Percentiles rank a stretch among this genome's conserved stretches.
Conservation (phyloP, 2,329 filamentous ascomycete genomes). For the Sporothrix variecibatus region DNA sequence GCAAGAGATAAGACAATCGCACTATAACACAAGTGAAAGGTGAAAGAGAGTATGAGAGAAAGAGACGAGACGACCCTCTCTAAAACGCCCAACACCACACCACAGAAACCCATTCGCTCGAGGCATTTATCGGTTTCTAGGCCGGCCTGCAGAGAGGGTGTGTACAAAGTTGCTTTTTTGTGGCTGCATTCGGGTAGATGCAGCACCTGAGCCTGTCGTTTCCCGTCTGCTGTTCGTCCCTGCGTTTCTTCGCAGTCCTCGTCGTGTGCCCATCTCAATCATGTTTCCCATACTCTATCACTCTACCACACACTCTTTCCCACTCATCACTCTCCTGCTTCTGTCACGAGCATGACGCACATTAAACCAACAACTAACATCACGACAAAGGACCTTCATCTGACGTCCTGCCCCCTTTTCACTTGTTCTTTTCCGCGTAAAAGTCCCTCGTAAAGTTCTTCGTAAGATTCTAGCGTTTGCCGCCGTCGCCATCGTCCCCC, state of each 20-base stretch:
- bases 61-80: neutral
- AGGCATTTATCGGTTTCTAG: neutral
- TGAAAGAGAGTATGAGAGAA: neutral
- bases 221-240: neutral
- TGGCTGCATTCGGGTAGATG: constrained; percentile 14
- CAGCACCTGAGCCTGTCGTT: constrained; percentile 12
- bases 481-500: neutral
- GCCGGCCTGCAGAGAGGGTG: neutral
- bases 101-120: neutral
- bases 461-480: neutral
- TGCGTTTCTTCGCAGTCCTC: neutral
- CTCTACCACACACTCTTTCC: neutral
- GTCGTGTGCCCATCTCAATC: neutral
- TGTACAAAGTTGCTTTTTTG: neutral
- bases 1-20: neutral
- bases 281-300: neutral
- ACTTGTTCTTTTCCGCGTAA: neutral
- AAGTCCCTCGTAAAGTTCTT: neutral
- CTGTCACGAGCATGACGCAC: neutral
- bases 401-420: neutral
- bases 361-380: neutral
- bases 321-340: neutral
- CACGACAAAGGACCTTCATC: neutral
- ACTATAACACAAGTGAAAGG: neutral
- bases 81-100: neutral